A percentile compares a stretch with the other conserved stretches of the same genome.
These are phyloP conservation scores for Alternaria novae-zelandiae DNA, from an alignment of 2,329 filamentous ascomycete genomes.

Conservation along the genomic window DNA sequence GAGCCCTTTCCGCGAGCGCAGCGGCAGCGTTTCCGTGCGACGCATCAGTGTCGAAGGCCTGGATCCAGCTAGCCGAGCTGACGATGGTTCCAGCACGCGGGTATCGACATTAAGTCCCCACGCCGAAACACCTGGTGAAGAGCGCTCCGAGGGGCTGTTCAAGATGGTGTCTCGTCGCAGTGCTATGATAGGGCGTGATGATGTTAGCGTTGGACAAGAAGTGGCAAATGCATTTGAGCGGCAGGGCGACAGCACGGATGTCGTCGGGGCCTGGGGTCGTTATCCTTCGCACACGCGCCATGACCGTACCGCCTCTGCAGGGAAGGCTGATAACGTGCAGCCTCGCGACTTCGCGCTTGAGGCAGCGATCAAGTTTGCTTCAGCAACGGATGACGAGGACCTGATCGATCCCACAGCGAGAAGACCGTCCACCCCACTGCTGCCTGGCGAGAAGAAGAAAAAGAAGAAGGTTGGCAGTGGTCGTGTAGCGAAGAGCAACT, in stretches of 20 bases:
- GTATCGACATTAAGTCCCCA: constrained; percentile 16
- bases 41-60: constrained; percentile 10
- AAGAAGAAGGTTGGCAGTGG: constrained; percentile 68
- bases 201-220: constrained; percentile 13
- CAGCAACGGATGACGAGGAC: constrained; percentile 28
- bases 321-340: constrained; percentile 46
- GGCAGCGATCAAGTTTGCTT: constrained; percentile 34
- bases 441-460: constrained; percentile 38
- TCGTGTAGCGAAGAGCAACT: constrained; percentile 67
- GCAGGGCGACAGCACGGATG: constrained; percentile 32
- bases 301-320: constrained; percentile 50
- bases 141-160: not conserved
- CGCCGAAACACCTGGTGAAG: not conserved
- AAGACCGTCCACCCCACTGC: constrained; percentile 22
- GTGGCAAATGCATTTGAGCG: constrained; percentile 29
- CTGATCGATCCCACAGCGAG: constrained; percentile 34
- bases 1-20: constrained; percentile 43
- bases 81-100: constrained; percentile 6
- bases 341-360: constrained; percentile 53
- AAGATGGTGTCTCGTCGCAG: constrained; percentile 20
- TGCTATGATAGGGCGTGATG: constrained; percentile 21
- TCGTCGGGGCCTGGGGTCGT: constrained; percentile 53
- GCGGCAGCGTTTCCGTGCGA: constrained; percentile 27
- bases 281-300: constrained; percentile 56
- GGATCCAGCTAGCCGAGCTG: not conserved